Percentiles rank a stretch among this genome's conserved stretches.
Conservation (phyloP, 805 yeast genomes). For the Candida verbasci region DNA sequence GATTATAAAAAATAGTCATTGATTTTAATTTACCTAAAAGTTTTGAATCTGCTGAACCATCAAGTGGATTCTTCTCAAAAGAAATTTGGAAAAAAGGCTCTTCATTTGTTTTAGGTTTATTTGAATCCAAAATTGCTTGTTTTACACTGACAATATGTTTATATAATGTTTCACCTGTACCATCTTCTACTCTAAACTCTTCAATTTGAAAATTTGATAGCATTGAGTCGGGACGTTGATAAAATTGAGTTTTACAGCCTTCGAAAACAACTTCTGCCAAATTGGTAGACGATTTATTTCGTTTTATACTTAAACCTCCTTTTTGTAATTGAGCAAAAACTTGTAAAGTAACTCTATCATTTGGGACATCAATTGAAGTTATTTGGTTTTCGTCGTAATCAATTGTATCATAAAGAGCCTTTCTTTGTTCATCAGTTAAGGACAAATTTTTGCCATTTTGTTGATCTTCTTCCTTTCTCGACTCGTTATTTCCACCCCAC, state of each 20-base stretch:
- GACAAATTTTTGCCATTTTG: constrained; percentile 29
- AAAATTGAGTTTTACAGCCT: constrained; percentile 69
- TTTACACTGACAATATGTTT: constrained; percentile 86
- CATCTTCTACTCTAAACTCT: constrained; percentile 84
- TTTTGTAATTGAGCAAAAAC: constrained; percentile 62
- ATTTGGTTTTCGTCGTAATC: constrained; percentile 73
- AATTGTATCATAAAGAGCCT: constrained; percentile 89
- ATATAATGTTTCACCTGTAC: constrained; percentile 72
- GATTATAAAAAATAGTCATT: constrained; percentile 86
- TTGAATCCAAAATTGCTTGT: constrained; percentile 37
- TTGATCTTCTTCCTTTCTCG: constrained; percentile 3
- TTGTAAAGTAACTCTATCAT: constrained; percentile 66
- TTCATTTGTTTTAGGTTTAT: constrained; percentile 4
- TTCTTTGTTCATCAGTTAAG: constrained; percentile 79
- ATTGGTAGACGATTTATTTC: constrained; percentile 36
- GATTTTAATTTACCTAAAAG: constrained; percentile 72
- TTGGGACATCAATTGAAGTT: constrained; percentile 57
- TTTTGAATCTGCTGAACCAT: constrained; percentile 76
- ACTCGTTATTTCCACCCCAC: constrained; percentile 47
- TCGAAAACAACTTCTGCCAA: constrained; percentile 80
- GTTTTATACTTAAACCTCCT: constrained; percentile 69
- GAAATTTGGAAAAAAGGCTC: constrained; percentile 78
- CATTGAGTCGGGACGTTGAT: constrained; percentile 77
- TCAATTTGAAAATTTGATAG: constrained; percentile 67
- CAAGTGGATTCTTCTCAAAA: constrained; percentile 84